phyloP scores from a whole-genome alignment of 257 asterid species.

The Gardenia jasminoides region DNA sequence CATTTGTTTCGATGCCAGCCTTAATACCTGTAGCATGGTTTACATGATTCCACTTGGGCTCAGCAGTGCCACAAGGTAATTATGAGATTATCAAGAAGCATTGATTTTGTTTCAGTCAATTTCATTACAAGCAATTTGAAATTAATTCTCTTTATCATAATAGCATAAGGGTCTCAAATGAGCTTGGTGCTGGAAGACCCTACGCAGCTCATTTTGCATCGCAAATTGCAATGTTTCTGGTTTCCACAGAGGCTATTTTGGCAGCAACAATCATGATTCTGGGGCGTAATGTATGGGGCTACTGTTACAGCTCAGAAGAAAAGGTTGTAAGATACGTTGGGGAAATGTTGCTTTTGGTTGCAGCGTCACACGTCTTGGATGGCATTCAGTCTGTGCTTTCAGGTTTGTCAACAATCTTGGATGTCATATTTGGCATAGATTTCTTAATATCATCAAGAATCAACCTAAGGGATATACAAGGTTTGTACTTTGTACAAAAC shows the following conservation, averaged over 20 bases:
- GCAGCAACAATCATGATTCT: constrained; percentile 42
- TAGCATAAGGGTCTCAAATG: constrained; percentile 65
- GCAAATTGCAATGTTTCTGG: constrained; percentile 45
- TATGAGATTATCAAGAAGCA: not conserved
- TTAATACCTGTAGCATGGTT: constrained; percentile 51
- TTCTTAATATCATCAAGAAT: not conserved
- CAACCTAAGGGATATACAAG: too few species aligned
- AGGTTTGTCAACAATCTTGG: constrained; percentile 17
- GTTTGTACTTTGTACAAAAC: not conserved
- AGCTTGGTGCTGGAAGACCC: constrained; percentile 64
- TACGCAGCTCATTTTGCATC: constrained; percentile 61
- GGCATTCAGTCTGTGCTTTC: constrained; percentile 41
- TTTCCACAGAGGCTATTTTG: constrained; percentile 44
- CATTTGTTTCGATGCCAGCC: constrained; percentile 25
- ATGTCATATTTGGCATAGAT: not conserved
- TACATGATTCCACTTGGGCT: constrained; percentile 80
- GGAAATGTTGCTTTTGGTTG: constrained; percentile 54
- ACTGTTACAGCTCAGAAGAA: constrained; percentile 52
- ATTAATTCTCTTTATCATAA: not conserved
- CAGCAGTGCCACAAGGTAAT: constrained; percentile 64
- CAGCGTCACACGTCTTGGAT: constrained; percentile 46
- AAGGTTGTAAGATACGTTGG: constrained; percentile 47
- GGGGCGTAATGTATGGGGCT: constrained; percentile 59
- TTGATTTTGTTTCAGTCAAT: not conserved
- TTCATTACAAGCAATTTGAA: not conserved